phyloP scores from a whole-genome alignment of 2,329 filamentous ascomycete genomes.

The Xylaria sp. region DNA sequence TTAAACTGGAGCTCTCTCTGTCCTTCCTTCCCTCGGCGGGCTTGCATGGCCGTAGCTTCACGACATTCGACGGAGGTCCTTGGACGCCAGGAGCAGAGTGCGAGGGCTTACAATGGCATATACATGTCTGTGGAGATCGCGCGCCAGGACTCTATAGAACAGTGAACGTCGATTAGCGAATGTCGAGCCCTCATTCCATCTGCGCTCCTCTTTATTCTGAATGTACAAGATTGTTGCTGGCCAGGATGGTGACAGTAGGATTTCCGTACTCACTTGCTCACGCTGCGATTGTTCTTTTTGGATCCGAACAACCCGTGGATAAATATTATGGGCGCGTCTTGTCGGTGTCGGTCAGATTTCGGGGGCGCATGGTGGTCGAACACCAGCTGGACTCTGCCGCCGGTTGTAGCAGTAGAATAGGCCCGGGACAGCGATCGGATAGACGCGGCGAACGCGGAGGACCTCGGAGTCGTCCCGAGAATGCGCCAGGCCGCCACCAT shows the following conservation, averaged over 20 bases:
- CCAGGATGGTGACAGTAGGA: not conserved
- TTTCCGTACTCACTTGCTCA: conserved; percentile 81
- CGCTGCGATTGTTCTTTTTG: conserved; percentile 92
- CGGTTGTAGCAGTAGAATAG: conserved; percentile 28
- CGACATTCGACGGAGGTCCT: not conserved
- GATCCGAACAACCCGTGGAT: conserved; percentile 95
- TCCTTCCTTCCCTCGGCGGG: not conserved
- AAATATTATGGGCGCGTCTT: conserved; percentile 76
- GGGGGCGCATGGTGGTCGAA: conserved; percentile 74
- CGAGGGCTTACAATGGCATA: conserved; percentile 78
- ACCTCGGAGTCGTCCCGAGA: conserved; percentile 15
- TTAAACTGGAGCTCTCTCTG: conserved; percentile 20
- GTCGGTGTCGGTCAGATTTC: conserved; percentile 53
- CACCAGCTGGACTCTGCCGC: conserved; percentile 54
- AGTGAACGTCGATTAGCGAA: conserved; percentile 9
- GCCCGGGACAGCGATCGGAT: conserved; percentile 25
- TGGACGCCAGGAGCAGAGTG: not conserved
- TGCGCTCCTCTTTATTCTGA: not conserved
- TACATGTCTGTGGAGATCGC: conserved; percentile 81
- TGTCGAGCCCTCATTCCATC: not conserved
- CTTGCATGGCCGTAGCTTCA: not conserved
- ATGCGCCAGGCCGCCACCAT: conserved; percentile 29
- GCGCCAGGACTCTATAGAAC: conserved; percentile 74
- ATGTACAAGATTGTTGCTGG: not conserved
- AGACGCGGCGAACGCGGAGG: conserved; percentile 15